These are phyloP conservation scores for Jacaranda mimosifolia DNA, from an alignment of 257 asterid genomes.

Conservation along the genomic window DNA sequence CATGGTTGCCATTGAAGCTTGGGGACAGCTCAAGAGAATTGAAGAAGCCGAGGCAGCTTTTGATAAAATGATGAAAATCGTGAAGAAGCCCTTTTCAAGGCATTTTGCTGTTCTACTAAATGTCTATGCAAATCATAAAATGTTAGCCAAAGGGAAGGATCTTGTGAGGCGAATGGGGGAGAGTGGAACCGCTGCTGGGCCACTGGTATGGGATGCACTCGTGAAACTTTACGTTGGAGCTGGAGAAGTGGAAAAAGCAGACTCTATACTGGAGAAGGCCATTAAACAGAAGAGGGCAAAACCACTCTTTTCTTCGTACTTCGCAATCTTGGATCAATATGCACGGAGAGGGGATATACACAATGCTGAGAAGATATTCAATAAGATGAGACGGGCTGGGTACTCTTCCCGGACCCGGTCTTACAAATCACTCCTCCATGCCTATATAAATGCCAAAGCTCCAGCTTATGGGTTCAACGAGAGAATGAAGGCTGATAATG, in stretches of 20 bases:
- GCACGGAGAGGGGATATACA: slow-evolving; percentile 75
- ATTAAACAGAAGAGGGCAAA: slow-evolving; percentile 40
- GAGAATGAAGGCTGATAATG: slow-evolving; percentile 70
- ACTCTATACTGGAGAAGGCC: slow-evolving; percentile 64
- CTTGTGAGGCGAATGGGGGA: slow-evolving; percentile 68
- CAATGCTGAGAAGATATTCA: slow-evolving; percentile 73
- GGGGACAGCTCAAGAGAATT: slow-evolving; percentile 69
- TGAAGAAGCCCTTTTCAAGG: slow-evolving; percentile 47
- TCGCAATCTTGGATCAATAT: slow-evolving; percentile 62
- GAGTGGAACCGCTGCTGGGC: slow-evolving; percentile 46
- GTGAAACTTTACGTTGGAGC: slow-evolving; percentile 69
- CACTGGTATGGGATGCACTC: slow-evolving; percentile 70
- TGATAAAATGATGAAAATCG: slow-evolving; percentile 42
- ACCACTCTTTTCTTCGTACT: slow-evolving; percentile 58
- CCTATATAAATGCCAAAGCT: slow-evolving; percentile 67
- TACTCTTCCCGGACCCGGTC: slow-evolving; percentile 44
- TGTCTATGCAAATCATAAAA: slow-evolving; percentile 65
- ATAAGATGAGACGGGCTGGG: slow-evolving; percentile 62
- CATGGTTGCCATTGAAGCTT: slow-evolving; percentile 69
- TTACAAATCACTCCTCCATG: slow-evolving; percentile 59
- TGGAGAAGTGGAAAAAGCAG: slow-evolving; percentile 83
- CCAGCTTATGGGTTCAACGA: slow-evolving; percentile 74
- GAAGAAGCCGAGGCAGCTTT: slow-evolving; percentile 78
- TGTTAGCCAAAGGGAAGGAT: slow-evolving; percentile 78
- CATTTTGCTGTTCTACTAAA: slow-evolving; percentile 51